Evolutionary conservation across 176 grass and related monocot genomes (phyloP).

Genomic region (Avena insularis): DNA sequence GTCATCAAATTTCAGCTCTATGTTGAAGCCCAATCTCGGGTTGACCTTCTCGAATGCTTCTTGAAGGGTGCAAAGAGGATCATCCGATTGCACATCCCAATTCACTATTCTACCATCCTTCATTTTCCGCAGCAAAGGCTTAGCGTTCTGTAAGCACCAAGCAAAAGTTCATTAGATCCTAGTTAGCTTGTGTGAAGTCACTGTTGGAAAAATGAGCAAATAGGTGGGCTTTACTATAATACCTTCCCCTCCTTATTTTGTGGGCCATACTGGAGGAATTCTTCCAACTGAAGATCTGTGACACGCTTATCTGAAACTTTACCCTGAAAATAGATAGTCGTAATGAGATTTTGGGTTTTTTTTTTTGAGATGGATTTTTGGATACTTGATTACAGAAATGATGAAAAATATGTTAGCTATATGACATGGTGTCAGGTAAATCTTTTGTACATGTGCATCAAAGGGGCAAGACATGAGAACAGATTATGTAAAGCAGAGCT

Average conservation of each 20-base stretch:
- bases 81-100: constrained; percentile 83
- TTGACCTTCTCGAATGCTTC: constrained; percentile 82
- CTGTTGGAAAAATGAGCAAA: background rate
- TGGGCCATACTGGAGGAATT: constrained; percentile 78
- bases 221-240: background rate
- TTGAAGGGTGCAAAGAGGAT: constrained; percentile 67
- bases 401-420: too few species aligned
- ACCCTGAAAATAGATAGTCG: constrained; percentile 44
- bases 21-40: constrained; percentile 73
- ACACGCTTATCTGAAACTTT: constrained; percentile 61
- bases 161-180: background rate
- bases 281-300: constrained; percentile 67
- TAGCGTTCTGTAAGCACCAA: constrained; percentile 56
- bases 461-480: background rate
- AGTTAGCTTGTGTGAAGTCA: background rate
- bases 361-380: too few species aligned
- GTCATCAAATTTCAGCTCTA: constrained; percentile 91
- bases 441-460: background rate
- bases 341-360: background rate
- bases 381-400: background rate
- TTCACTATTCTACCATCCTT: constrained; percentile 70
- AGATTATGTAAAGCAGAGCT: background rate
- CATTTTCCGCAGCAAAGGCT: constrained; percentile 67
- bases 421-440: too few species aligned
- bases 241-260: constrained; percentile 73